Base-by-base conservation (phyloP, 2,329 filamentous ascomycete species). In the Pseudogymnoascus destructans region DNA sequence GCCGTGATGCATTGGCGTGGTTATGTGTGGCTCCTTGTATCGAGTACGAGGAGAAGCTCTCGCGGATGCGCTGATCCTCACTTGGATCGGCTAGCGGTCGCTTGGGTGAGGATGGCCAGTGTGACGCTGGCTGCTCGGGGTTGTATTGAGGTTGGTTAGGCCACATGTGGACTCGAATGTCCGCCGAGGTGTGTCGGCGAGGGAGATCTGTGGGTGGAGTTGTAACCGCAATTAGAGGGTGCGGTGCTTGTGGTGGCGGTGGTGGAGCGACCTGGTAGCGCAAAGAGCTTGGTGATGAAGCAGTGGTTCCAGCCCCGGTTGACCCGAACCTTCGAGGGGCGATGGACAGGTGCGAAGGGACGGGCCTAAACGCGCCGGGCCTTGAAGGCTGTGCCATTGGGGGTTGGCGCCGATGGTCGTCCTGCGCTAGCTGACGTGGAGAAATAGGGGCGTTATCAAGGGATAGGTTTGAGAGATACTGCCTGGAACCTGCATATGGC, bases 111-210 rank as follows among this genome's bases (percentile, higher is more conserved):
- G 83, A 82, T 13, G 84, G 83, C 83, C 84, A 87, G 61, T 82
- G 81, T 33, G 75, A 72, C 13, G 78, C 79, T 57, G 77, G 77
- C 61, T 81, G 77, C 9, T 82, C 82, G 3, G 85, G 84, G 6
- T 79, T 77, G 67, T 83, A 87, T 9, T 85, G 87, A 4, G 85
- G 86, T 23, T 80, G 77, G 70, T 76, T 6, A 77, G 77, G 85
- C 83, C 87, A 92, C 35, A 86, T 89, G 68, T 90, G 86, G 65
- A 91, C 86, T 58, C 93, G 85, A 65, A 98, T 97, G 69, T 98
- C 93, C 60, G 93, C 93, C 36, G 91, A 92, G 1, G 93, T 98
- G 72, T 98, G 93, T 61, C 92, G 82, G 62, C 92, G 84, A 46
- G 84, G 81, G 52, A 95, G 77, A 66, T 83, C 90, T 59, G 82